A percentile compares a stretch with the other conserved stretches of the same genome.
Conservation (phyloP, 371 early-diverging fungal species). For the Apophysomyces ossiformis region DNA sequence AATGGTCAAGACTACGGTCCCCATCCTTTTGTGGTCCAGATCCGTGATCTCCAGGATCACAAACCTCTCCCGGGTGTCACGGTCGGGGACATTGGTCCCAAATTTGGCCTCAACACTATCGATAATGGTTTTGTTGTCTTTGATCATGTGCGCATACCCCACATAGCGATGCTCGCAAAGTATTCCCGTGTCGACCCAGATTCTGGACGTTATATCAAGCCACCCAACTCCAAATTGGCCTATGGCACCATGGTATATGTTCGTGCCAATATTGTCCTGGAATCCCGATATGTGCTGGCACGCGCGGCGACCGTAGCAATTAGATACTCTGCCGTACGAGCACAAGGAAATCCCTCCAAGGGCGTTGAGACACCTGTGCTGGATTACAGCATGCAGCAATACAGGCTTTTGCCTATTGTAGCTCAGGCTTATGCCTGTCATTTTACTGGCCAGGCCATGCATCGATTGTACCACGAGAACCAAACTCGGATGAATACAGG, state of each 20-base stretch:
- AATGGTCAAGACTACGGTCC: conserved; percentile 82
- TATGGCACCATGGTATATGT: conserved; percentile 82
- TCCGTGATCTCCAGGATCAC: conserved; percentile 81
- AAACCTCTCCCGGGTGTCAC: conserved; percentile 80
- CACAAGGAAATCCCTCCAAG: conserved; percentile 52
- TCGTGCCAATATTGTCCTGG: conserved; percentile 68
- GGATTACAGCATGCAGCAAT: conserved; percentile 79
- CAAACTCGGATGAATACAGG: conserved; percentile 61
- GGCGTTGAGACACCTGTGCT: conserved; percentile 71
- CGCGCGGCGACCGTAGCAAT: conserved; percentile 54
- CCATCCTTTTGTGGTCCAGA: conserved; percentile 88
- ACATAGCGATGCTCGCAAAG: conserved; percentile 78
- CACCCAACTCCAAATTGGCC: conserved; percentile 71
- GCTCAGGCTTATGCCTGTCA: conserved; percentile 76
- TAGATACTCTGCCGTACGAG: conserved; percentile 56
- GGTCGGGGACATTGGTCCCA: conserved; percentile 91
- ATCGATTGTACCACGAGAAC: conserved; percentile 61
- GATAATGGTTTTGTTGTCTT: conserved; percentile 90
- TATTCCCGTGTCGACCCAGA: conserved; percentile 72
- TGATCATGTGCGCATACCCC: conserved; percentile 79
- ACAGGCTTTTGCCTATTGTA: conserved; percentile 73
- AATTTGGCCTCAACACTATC: conserved; percentile 81
- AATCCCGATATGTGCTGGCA: conserved; percentile 56
- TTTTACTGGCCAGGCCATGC: conserved; percentile 70
- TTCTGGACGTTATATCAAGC: conserved; percentile 71